These are phyloP conservation scores for Claviceps sp. DNA, from an alignment of 2,329 filamentous ascomycete species.

Conservation along the genomic window DNA sequence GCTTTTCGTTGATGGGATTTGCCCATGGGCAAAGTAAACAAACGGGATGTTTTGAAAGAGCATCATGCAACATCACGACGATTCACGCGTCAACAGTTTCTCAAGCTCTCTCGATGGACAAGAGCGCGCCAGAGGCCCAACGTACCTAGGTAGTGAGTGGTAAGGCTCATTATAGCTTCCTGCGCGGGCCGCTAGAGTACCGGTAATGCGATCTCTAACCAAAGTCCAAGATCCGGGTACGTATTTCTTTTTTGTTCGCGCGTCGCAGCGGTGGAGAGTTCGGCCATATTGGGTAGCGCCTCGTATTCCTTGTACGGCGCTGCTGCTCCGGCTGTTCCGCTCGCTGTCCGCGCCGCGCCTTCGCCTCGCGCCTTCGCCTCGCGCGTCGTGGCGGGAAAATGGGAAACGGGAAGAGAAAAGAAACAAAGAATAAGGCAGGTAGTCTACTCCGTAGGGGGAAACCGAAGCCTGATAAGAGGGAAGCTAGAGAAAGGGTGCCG, in stretches of 20 bases:
- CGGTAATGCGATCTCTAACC: neutral
- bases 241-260: neutral
- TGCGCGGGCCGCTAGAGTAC: too few relatives aligned
- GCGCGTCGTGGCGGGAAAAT: too few relatives aligned
- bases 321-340: constrained; percentile 6
- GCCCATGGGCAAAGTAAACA: constrained; percentile 1
- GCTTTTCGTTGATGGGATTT: too few relatives aligned
- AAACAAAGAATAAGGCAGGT: neutral
- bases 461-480: neutral
- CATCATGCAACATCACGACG: neutral
- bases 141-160: too few relatives aligned
- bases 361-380: too few relatives aligned
- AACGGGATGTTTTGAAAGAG: neutral
- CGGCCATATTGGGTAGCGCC: neutral
- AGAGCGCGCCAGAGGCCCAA: too few relatives aligned
- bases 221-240: constrained; percentile 1
- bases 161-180: too few relatives aligned
- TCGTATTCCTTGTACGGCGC: constrained; percentile 3
- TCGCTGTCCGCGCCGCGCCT: too few relatives aligned
- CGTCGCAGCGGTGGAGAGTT: neutral
- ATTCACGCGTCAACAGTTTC: too few relatives aligned
- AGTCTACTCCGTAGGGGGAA: neutral
- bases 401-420: neutral
- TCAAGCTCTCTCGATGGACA: too few relatives aligned
- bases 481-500: neutral